phyloP scores from a whole-genome alignment of 306 rosid species.

The Trichosanthes truncata region DNA sequence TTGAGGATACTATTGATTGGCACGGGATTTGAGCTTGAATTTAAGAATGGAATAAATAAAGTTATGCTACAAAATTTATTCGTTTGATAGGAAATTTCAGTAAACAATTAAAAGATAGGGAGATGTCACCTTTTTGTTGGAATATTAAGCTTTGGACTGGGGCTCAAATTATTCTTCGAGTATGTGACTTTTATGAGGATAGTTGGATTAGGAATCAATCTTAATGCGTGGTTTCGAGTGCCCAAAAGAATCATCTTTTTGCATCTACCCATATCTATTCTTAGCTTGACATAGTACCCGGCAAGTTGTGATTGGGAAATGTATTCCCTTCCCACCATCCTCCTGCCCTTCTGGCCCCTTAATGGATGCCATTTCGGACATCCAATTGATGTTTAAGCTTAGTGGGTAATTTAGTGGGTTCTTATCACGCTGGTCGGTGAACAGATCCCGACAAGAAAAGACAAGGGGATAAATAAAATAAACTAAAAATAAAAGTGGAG shows the following conservation, averaged over 20 bases:
- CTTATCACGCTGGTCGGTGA: background rate
- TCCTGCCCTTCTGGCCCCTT: background rate
- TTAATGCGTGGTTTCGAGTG: background rate
- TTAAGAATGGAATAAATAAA: background rate
- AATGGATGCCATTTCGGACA: background rate
- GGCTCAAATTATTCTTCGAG: background rate
- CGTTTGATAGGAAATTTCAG: background rate
- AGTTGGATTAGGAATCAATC: background rate
- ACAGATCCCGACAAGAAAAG: background rate
- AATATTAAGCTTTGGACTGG: conserved; percentile 2
- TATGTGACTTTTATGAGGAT: background rate
- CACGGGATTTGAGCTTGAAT: background rate
- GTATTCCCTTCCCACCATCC: background rate
- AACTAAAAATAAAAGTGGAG: background rate
- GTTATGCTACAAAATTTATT: background rate
- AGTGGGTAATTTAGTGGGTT: background rate
- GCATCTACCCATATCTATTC: background rate
- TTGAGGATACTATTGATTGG: background rate
- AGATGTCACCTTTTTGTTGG: background rate
- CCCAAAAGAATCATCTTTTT: background rate
- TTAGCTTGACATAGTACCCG: background rate
- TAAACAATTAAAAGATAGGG: background rate
- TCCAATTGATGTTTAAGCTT: background rate
- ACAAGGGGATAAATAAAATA: background rate
- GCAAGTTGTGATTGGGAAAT: background rate